Conservation (phyloP, 257 asterid species). For the Solanum dulcamara region DNA sequence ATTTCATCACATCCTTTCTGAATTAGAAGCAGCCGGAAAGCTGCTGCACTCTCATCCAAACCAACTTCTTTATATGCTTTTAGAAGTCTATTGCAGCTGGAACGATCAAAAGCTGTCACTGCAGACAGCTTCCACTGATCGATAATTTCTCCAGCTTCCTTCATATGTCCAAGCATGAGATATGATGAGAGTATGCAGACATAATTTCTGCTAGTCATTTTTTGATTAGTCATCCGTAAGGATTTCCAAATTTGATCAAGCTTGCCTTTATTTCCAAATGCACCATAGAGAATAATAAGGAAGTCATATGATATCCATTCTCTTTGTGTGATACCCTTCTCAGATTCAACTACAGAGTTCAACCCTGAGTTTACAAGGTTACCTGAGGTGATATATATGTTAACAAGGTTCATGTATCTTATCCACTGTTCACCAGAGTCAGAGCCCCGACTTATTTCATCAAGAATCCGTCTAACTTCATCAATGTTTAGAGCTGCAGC, state of each 20-base stretch:
- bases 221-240: constrained; percentile 60
- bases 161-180: constrained; percentile 61
- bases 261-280: constrained; percentile 57
- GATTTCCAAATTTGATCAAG: constrained; percentile 79
- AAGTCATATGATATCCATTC: constrained; percentile 81
- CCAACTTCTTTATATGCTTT: constrained; percentile 47
- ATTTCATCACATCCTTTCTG: constrained; percentile 34
- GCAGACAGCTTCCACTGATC: constrained; percentile 85
- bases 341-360: constrained; percentile 47
- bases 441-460: constrained; percentile 36
- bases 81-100: constrained; percentile 40
- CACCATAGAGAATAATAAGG: constrained; percentile 62
- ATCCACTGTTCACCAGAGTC: constrained; percentile 51
- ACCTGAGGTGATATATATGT: constrained; percentile 43
- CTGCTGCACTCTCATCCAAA: constrained; percentile 32
- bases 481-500: constrained; percentile 72
- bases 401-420: constrained; percentile 58
- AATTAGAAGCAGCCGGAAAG: constrained; percentile 25
- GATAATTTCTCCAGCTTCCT: constrained; percentile 55
- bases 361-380: constrained; percentile 40
- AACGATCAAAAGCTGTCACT: constrained; percentile 35
- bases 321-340: constrained; percentile 61
- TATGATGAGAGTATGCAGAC: constrained; percentile 55
- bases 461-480: constrained; percentile 52
- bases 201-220: constrained; percentile 63